Percentiles rank a stretch among this genome's conserved stretches.
phyloP scores from a whole-genome alignment of 208 protist genomes.

The Wallacemonas sp. region DNA sequence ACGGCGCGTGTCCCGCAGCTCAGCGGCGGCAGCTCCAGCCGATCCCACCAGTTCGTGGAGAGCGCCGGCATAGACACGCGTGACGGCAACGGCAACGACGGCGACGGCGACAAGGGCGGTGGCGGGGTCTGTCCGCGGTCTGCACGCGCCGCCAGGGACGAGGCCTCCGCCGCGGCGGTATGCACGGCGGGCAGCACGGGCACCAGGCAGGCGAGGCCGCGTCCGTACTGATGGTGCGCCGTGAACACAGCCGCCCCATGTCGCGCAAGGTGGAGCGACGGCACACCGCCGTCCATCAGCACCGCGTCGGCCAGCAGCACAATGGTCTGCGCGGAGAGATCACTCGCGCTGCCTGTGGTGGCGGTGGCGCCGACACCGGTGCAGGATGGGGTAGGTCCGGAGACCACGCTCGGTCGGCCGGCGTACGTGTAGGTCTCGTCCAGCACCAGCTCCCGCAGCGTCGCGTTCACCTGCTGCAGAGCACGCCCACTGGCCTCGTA shows the following conservation, averaged over 20 bases:
- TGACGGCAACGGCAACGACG: background rate
- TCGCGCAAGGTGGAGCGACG: constrained; percentile 30
- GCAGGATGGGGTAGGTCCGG: background rate
- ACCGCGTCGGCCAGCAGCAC: constrained; percentile 61
- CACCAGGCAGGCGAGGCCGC: constrained; percentile 60
- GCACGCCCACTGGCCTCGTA: constrained; percentile 48
- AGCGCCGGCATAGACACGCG: background rate
- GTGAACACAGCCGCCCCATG: constrained; percentile 30
- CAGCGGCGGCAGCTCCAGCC: constrained; percentile 29
- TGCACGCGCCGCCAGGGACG: background rate
- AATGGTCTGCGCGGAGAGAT: constrained; percentile 22
- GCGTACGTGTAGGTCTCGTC: constrained; percentile 29
- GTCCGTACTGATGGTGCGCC: constrained; percentile 58
- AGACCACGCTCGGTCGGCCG: constrained; percentile 17
- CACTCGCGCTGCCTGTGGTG: background rate
- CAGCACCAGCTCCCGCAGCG: constrained; percentile 16
- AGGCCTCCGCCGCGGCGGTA: background rate
- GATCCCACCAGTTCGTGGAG: background rate
- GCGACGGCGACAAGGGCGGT: background rate
- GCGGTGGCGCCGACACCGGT: no score
- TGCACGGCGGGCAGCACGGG: constrained; percentile 22
- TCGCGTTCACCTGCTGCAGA: constrained; percentile 40
- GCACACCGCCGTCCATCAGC: constrained; percentile 65
- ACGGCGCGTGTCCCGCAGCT: constrained; percentile 47
- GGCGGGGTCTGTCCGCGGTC: constrained; percentile 1